A percentile compares a stretch with the other conserved stretches of the same genome.
phyloP scores from a whole-genome alignment of 2,329 filamentous ascomycete species.

The Aureobasidium sp. region DNA sequence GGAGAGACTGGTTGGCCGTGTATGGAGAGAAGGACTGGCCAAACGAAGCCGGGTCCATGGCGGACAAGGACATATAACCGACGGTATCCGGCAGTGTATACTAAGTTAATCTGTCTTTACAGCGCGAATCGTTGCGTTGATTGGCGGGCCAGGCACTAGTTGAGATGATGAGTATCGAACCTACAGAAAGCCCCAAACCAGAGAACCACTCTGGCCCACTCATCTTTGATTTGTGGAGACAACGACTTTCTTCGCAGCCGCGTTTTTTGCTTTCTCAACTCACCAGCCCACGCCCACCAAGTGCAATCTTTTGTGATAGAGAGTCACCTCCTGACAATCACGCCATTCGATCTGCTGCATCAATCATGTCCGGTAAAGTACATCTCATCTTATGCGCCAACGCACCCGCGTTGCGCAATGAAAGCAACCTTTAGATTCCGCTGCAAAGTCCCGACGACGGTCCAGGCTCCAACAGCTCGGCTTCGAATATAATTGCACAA shows the following conservation, averaged over 20 bases:
- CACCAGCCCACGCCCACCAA: not conserved
- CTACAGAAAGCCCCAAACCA: not conserved
- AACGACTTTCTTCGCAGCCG: not conserved
- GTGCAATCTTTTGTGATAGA: not conserved
- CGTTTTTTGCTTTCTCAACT: not conserved
- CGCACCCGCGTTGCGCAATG: not conserved
- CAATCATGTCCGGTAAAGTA: constrained; percentile 5
- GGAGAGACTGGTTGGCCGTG: constrained; percentile 33
- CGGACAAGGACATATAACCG: not conserved
- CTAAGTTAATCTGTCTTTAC: not conserved
- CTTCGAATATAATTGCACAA: not conserved
- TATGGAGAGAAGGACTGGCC: constrained; percentile 9
- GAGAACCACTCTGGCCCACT: not conserved
- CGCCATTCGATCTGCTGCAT: not conserved
- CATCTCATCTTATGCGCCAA: not conserved
- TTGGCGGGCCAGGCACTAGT: not conserved
- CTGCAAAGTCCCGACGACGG: constrained; percentile 2
- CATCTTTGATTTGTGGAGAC: not conserved
- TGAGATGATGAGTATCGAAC: not conserved
- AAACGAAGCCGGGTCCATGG: not conserved
- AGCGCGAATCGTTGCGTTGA: not conserved
- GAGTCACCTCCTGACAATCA: not conserved
- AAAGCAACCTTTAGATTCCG: not conserved
- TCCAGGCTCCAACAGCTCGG: constrained; percentile 8
- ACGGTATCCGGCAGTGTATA: not conserved